Percentiles rank a stretch among this genome's conserved stretches.
Evolutionary conservation across 768 basidiomycete species (phyloP).

Genomic region (Scleroderma citrinum): DNA sequence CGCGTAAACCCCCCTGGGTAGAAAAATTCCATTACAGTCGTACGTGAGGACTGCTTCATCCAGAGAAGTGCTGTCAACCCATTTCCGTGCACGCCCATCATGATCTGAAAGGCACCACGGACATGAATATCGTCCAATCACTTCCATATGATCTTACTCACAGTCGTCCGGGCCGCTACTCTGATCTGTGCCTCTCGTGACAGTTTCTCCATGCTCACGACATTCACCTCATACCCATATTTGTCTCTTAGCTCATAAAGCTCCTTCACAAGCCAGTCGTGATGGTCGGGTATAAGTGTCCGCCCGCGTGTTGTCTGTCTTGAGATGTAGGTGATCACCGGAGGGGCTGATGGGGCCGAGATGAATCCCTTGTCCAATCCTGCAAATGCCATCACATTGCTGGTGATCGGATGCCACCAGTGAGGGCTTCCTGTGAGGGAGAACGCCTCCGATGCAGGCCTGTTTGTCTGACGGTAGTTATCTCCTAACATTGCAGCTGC

Average conservation of each 20-base stretch:
- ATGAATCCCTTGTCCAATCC: slow-evolving; percentile 38
- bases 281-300: slow-evolving; percentile 70
- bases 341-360: slow-evolving; percentile 35
- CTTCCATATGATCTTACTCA: slow-evolving; percentile 30
- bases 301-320: slow-evolving; percentile 80
- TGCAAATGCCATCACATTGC: slow-evolving; percentile 66
- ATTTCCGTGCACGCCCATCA: slow-evolving; percentile 94
- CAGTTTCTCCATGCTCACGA: slow-evolving; percentile 80
- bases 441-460: slow-evolving; percentile 73
- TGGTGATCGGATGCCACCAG: slow-evolving; percentile 82
- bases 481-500: slow-evolving; percentile 73
- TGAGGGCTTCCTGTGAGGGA: slow-evolving; percentile 63
- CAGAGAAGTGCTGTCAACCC: slow-evolving; percentile 83
- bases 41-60: slow-evolving; percentile 81
- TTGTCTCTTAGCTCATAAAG: slow-evolving; percentile 63
- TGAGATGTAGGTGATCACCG: slow-evolving; percentile 90
- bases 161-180: slow-evolving; percentile 80
- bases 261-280: slow-evolving; percentile 72
- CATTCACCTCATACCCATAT: slow-evolving; percentile 82
- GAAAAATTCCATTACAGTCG: slow-evolving; percentile 93
- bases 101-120: slow-evolving; percentile 47
- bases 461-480: slow-evolving; percentile 62
- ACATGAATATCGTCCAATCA: not conserved
- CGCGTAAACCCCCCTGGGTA: slow-evolving; percentile 77
- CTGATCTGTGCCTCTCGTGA: slow-evolving; percentile 75